phyloP scores from a whole-genome alignment of 495 filamentous ascomycete genomes.

The Aspergillus campestris region DNA sequence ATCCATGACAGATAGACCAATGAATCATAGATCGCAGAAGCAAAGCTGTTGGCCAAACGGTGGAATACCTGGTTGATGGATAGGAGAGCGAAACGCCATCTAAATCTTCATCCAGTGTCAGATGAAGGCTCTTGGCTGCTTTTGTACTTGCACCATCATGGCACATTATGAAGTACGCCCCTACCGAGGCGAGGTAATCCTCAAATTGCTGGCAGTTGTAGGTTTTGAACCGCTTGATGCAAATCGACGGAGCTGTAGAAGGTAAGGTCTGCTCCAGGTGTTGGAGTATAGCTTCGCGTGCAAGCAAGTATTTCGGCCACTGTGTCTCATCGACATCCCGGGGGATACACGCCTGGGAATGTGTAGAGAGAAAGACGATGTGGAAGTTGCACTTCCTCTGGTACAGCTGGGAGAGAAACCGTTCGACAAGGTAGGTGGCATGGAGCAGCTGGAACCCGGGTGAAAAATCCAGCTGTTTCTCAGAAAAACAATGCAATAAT shows the following conservation, averaged over 20 bases:
- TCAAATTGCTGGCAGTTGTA: conserved; percentile 38
- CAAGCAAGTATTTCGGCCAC: conserved; percentile 47
- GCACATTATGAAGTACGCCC: conserved; percentile 60
- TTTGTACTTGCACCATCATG: conserved; percentile 45
- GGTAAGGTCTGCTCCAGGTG: conserved; percentile 43
- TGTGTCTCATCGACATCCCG: not conserved
- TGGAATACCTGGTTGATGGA: not conserved
- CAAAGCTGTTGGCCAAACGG: conserved; percentile 8
- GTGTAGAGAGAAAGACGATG: conserved; percentile 55
- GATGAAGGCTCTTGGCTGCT: not conserved
- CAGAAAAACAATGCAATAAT: conserved; percentile 50
- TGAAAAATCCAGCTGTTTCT: conserved; percentile 52
- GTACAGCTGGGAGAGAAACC: conserved; percentile 48
- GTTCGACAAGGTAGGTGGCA: conserved; percentile 58
- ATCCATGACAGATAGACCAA: conserved; percentile 36
- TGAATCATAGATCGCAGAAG: conserved; percentile 40
- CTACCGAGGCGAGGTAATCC: conserved; percentile 40
- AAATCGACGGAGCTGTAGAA: conserved; percentile 20
- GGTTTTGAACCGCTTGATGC: conserved; percentile 39
- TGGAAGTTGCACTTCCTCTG: conserved; percentile 60
- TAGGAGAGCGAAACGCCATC: not conserved
- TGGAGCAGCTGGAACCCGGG: conserved; percentile 66
- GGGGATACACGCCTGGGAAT: conserved; percentile 11
- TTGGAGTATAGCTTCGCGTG: conserved; percentile 51
- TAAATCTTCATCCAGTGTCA: not conserved